Evolutionary conservation across 176 grass and related monocot species (phyloP), one percentile per base, ranked within the genome.

Genomic region (Thalia dealbata): DNA sequence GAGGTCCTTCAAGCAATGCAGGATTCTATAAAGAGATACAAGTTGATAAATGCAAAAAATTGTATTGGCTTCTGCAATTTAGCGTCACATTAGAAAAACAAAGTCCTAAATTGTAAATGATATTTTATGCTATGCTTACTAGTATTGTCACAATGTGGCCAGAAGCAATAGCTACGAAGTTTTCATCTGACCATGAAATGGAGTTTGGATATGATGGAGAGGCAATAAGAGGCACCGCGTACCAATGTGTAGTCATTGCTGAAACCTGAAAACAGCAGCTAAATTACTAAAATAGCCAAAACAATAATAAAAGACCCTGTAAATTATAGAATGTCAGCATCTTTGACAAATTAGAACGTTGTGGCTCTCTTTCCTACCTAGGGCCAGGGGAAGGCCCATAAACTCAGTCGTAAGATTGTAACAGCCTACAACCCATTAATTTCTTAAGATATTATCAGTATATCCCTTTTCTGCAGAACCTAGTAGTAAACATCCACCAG

Each of bases 151-250:
- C 68, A 71, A 92, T 68, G 44, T 88, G 86, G 65, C 87, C 87
- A 72, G 82, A 92, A 64, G 93, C 89, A 76, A 97, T 71, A 30
- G 89, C 93, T 75, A 92, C 82, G 61, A 97, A 59, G 60, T 96
- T 96, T 32, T 96, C 87, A 48, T 51, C 85, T 13, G 93, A 96
- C 87, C 87, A 96, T 38, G 70, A 71, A 35, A 92, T 89, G 70
- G 92, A 82, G 24, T 90, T 87, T 45, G 84, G 89, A 78, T 96
- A 96, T 55, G 84, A 90, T 0, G 89, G 87, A 50, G 89, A 90
- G 42, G 89, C 84, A 84, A 96, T 81, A 50, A 92, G 64, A 18
- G 89, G 80, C 0, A 78, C 73, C 1, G 84, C 82, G 44, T 92
- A 84, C 56, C 84, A 90, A 76, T 82, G 76, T 44, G 79, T 61